Evolutionary conservation across 352 stramenopile genomes (phyloP).

Genomic region (Globisporangium yorkense): DNA sequence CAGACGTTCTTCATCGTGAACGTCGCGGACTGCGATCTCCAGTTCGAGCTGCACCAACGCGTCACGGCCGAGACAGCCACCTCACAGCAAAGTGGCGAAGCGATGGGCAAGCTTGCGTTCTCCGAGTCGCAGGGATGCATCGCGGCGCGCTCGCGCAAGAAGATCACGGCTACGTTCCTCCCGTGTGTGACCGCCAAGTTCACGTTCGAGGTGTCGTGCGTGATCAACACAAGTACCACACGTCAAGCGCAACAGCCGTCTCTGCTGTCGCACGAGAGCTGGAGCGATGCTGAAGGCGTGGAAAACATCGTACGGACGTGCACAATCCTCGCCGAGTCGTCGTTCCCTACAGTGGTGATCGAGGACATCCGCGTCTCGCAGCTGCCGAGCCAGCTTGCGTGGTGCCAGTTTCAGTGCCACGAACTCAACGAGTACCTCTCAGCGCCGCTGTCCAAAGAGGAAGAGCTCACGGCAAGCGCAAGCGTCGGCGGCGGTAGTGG

Average conservation of each 20-base stretch:
- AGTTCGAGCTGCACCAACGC: conserved; percentile 36
- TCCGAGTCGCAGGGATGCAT: conserved; percentile 61
- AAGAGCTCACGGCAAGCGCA: conserved; percentile 25
- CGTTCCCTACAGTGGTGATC: conserved; percentile 85
- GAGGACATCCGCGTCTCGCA: conserved; percentile 70
- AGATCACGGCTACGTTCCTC: conserved; percentile 74
- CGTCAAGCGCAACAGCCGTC: not conserved
- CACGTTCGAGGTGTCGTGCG: conserved; percentile 65
- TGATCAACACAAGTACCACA: conserved; percentile 18
- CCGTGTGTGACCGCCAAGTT: conserved; percentile 57
- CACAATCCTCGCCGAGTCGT: conserved; percentile 62
- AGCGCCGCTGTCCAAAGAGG: conserved; percentile 35
- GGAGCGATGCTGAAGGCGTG: conserved; percentile 4
- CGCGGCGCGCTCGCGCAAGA: conserved; percentile 65
- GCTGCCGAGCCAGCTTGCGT: conserved; percentile 43
- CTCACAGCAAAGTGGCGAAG: not conserved
- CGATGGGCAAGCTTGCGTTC: conserved; percentile 33
- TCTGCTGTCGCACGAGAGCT: conserved; percentile 19
- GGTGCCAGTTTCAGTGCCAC: conserved; percentile 69
- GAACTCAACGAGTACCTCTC: conserved; percentile 69
- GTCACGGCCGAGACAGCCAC: conserved; percentile 19
- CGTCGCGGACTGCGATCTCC: conserved; percentile 69
- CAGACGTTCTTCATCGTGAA: conserved; percentile 70
- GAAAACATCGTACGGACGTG: conserved; percentile 16
- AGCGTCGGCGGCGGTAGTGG: conserved; percentile 5